phyloP scores from a whole-genome alignment of 306 rosid species.

The Hylodesmum podocarpum region DNA sequence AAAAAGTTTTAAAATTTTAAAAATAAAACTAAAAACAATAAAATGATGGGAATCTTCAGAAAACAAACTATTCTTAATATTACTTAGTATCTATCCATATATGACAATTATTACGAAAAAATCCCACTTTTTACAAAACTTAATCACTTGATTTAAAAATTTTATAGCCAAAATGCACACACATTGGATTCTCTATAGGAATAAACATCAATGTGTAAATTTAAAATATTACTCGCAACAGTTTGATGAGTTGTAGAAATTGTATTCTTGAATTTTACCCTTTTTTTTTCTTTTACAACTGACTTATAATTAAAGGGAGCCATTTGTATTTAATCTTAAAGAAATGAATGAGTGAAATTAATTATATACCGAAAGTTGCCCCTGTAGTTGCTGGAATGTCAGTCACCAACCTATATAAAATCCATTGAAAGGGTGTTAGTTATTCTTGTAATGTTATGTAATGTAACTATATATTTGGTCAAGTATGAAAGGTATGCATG shows the following conservation, averaged over 20 bases:
- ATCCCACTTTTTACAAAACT: neutral
- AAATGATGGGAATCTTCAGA: too few species aligned
- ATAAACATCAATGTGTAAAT: neutral
- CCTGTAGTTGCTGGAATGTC: constrained; percentile 47
- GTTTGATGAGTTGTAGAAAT: neutral
- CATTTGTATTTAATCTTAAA: neutral
- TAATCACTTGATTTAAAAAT: neutral
- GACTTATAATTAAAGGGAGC: neutral
- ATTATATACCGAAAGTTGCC: constrained; percentile 31
- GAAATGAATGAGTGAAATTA: neutral
- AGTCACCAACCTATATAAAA: constrained; percentile 40
- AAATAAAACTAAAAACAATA: too few species aligned
- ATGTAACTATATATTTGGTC: neutral
- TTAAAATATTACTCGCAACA: neutral
- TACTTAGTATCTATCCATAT: neutral
- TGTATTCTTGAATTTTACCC: neutral
- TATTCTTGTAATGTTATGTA: neutral
- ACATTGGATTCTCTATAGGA: neutral
- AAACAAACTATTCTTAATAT: too few species aligned
- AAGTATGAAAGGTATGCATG: neutral
- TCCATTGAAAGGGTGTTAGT: neutral
- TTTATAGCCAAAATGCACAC: neutral
- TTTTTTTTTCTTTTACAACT: neutral
- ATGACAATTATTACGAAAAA: neutral
- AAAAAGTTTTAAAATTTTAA: too few species aligned